A percentile compares a stretch with the other conserved stretches of the same genome.
Evolutionary conservation across 805 yeast species (phyloP).

Genomic region (Myxozyma monticola): DNA sequence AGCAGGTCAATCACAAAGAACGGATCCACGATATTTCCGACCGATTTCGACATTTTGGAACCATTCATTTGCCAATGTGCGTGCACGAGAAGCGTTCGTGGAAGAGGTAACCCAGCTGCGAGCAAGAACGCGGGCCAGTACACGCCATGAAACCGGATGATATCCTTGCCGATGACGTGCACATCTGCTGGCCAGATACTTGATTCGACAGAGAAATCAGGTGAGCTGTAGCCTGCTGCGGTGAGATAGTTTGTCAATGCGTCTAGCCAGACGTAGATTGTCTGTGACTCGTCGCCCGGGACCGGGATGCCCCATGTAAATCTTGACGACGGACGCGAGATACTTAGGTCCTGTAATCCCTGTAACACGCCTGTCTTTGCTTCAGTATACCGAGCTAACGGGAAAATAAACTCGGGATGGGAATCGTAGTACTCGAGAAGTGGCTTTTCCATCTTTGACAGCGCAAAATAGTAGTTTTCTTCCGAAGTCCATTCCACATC

Average conservation of each 20-base stretch:
- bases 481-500: slow-evolving; percentile 77
- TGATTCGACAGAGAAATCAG: slow-evolving; percentile 13
- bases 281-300: slow-evolving; percentile 75
- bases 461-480: slow-evolving; percentile 79
- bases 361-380: slow-evolving; percentile 57
- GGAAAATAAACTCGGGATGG: slow-evolving; percentile 65
- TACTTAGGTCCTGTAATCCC: slow-evolving; percentile 67
- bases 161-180: slow-evolving; percentile 91
- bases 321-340: slow-evolving; percentile 79
- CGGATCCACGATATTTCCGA: slow-evolving; percentile 95
- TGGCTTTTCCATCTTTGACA: slow-evolving; percentile 58
- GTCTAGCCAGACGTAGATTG: slow-evolving; percentile 95
- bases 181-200: slow-evolving; percentile 61
- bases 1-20: slow-evolving; percentile 58
- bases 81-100: slow-evolving; percentile 79
- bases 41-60: slow-evolving; percentile 86
- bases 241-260: slow-evolving; percentile 86
- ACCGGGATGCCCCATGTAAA: slow-evolving; percentile 88
- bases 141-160: slow-evolving; percentile 79
- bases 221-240: slow-evolving; percentile 58
- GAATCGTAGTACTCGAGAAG: slow-evolving; percentile 52
- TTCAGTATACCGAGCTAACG: slow-evolving; percentile 54
- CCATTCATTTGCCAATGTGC: slow-evolving; percentile 94
- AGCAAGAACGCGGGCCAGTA: slow-evolving; percentile 92
- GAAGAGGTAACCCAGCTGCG: slow-evolving; percentile 75